Percentiles rank a stretch among this genome's conserved stretches.
phyloP scores from a whole-genome alignment of 2,329 filamentous ascomycete species.

The Beauveria sp. region DNA sequence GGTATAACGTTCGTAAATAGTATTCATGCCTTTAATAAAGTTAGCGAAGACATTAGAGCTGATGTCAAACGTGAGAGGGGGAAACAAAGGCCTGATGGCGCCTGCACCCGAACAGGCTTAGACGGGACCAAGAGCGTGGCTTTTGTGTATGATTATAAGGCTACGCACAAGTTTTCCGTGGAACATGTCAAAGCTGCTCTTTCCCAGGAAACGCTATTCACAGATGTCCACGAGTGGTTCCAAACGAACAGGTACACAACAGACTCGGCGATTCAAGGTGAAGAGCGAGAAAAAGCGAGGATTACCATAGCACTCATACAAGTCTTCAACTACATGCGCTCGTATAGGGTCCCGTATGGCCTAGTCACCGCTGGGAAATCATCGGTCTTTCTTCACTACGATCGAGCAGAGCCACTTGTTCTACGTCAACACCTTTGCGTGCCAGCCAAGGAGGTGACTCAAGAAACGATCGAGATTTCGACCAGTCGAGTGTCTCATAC shows the following conservation, averaged over 20 bases:
- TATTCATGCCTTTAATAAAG: background rate
- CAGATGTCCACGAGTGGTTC: background rate
- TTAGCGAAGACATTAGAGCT: background rate
- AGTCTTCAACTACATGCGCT: background rate
- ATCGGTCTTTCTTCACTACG: background rate
- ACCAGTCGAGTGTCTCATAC: background rate
- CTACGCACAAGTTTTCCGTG: conserved; percentile 3
- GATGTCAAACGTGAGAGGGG: background rate
- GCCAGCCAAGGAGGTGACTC: background rate
- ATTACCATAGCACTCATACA: background rate
- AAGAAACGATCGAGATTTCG: background rate
- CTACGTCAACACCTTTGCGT: background rate
- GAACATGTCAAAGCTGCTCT: background rate
- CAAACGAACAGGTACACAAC: background rate
- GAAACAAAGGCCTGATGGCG: background rate
- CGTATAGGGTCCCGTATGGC: background rate
- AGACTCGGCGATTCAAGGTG: background rate
- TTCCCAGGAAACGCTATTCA: background rate
- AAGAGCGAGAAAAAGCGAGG: background rate
- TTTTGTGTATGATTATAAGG: conserved; percentile 5
- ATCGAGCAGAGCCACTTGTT: background rate
- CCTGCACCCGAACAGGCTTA: background rate
- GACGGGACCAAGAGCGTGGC: background rate
- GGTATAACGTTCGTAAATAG: background rate
- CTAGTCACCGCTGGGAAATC: background rate